phyloP scores from a whole-genome alignment of 1,284 basidiomycete genomes.

The Marasmius oreades region DNA sequence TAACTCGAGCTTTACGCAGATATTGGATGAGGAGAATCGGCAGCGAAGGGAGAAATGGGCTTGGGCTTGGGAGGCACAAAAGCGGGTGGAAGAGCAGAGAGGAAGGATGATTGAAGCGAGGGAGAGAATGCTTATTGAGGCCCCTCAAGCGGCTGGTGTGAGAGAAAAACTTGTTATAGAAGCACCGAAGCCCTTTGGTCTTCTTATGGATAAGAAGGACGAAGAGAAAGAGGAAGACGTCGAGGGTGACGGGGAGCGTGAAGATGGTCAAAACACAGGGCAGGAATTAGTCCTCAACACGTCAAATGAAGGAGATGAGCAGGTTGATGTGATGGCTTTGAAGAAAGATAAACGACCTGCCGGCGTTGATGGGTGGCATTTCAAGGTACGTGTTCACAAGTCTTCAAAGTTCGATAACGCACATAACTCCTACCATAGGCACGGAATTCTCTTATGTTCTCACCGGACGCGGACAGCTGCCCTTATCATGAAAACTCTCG shows the following conservation, averaged over 20 bases:
- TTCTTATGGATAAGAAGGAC: constrained; percentile 45
- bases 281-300: constrained; percentile 26
- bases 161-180: constrained; percentile 66
- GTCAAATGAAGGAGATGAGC: constrained; percentile 26
- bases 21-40: constrained; percentile 85
- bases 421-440: constrained; percentile 42
- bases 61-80: constrained; percentile 93
- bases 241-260: constrained; percentile 25
- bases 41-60: constrained; percentile 72
- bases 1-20: constrained; percentile 90
- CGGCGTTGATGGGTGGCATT: constrained; percentile 81
- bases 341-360: constrained; percentile 68
- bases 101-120: constrained; percentile 59
- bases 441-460: constrained; percentile 90
- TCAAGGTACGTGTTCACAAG: constrained; percentile 59
- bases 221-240: constrained; percentile 29
- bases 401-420: constrained; percentile 1
- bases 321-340: constrained; percentile 69
- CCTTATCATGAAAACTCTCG: constrained; percentile 59
- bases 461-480: constrained; percentile 84
- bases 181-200: constrained; percentile 45
- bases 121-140: constrained; percentile 68
- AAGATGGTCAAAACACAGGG: constrained; percentile 22
- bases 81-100: constrained; percentile 64
- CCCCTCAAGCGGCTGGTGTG: constrained; percentile 58